These are phyloP conservation scores for Plantago elongata DNA, from an alignment of 257 asterid species.

Conservation along the genomic window DNA sequence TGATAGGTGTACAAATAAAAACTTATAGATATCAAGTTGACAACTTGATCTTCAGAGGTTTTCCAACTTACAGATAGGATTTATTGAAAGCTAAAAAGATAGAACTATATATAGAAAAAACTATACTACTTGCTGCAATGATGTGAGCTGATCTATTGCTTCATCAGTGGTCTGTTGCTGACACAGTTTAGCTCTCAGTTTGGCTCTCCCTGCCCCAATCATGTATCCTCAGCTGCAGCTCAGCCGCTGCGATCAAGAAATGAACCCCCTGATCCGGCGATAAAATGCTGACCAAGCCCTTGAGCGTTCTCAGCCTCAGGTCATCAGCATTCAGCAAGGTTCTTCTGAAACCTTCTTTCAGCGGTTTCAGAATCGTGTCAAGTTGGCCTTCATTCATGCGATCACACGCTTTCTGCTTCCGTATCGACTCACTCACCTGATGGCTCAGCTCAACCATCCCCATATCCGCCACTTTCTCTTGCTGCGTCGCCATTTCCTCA, in stretches of 20 bases:
- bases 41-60: too few relatives aligned
- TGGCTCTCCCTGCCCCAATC: slow-evolving; percentile 33
- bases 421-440: slow-evolving; percentile 16
- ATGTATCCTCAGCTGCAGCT: slow-evolving; percentile 43
- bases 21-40: too few relatives aligned
- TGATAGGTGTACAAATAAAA: too few relatives aligned
- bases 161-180: too few relatives aligned
- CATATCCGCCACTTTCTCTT: slow-evolving; percentile 33
- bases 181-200: too few relatives aligned
- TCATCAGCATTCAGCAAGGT: slow-evolving; percentile 35
- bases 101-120: too few relatives aligned
- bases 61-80: too few relatives aligned
- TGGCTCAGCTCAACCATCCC: slow-evolving; percentile 48
- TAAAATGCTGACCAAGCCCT: slow-evolving; percentile 18
- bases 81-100: too few relatives aligned
- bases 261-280: slow-evolving; percentile 30
- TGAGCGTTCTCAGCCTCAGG: slow-evolving; percentile 34
- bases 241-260: slow-evolving; percentile 53
- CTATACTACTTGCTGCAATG: too few relatives aligned
- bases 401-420: slow-evolving; percentile 8
- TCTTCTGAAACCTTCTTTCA: slow-evolving; percentile 26
- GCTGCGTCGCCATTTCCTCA: slow-evolving; percentile 41
- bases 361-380: slow-evolving; percentile 10
- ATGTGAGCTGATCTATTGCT: too few relatives aligned
- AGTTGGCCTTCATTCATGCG: slow-evolving; percentile 10